Evolutionary conservation across 768 basidiomycete genomes (phyloP).

Genomic region (Termitomyces sp.): DNA sequence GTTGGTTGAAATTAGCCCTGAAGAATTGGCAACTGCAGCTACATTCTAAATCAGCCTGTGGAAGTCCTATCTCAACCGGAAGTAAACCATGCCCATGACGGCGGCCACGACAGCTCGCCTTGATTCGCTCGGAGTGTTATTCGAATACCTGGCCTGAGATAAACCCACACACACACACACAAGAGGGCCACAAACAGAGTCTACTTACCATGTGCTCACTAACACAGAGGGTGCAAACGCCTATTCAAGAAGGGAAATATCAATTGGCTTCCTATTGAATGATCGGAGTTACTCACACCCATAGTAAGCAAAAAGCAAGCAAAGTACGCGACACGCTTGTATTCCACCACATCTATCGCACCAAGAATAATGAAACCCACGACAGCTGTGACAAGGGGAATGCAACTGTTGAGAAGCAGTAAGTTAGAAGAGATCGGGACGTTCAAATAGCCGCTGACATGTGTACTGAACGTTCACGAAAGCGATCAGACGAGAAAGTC

Average conservation of each 20-base stretch:
- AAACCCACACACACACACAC: neutral
- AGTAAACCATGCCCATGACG: constrained; percentile 34
- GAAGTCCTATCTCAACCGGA: too few relatives aligned
- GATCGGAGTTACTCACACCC: constrained; percentile 27
- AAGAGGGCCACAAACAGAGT: neutral
- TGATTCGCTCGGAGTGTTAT: constrained; percentile 45
- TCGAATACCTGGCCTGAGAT: constrained; percentile 30
- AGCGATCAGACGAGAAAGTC: constrained; percentile 47
- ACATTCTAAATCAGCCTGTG: neutral
- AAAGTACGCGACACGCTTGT: constrained; percentile 43
- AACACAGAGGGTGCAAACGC: constrained; percentile 43
- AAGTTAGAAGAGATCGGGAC: neutral
- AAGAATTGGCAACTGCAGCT: constrained; percentile 44
- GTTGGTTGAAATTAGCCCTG: constrained; percentile 46
- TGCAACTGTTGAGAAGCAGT: constrained; percentile 23
- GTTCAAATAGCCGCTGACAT: constrained; percentile 22
- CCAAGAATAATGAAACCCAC: constrained; percentile 41
- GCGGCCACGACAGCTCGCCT: constrained; percentile 44
- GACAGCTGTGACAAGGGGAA: constrained; percentile 32
- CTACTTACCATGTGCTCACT: constrained; percentile 33
- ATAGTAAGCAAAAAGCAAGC: constrained; percentile 49
- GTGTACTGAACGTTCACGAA: constrained; percentile 44
- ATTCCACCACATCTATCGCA: constrained; percentile 32
- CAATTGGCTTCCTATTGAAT: neutral
- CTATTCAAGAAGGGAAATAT: constrained; percentile 15